Percentiles rank a stretch among this genome's conserved stretches.
phyloP scores from a whole-genome alignment of 2,329 filamentous ascomycete species.

The Xylariaceae sp. region DNA sequence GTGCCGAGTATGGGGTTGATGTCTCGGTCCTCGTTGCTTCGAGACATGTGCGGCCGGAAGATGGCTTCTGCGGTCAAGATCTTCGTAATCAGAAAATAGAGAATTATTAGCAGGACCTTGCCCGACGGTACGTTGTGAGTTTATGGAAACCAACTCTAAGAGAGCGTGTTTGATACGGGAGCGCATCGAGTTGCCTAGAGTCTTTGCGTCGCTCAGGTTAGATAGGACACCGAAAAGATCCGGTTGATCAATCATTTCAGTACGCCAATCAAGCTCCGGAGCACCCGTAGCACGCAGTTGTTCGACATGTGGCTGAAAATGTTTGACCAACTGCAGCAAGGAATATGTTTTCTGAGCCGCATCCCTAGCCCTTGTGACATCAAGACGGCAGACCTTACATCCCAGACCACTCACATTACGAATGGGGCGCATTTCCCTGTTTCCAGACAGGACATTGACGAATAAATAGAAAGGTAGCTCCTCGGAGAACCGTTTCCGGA shows the following conservation, averaged over 20 bases:
- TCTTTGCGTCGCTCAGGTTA: constrained; percentile 29
- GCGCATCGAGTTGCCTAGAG: constrained; percentile 34
- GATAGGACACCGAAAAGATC: constrained; percentile 33
- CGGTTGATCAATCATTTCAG: constrained; percentile 45
- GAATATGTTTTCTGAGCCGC: constrained; percentile 45
- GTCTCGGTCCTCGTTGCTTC: neutral
- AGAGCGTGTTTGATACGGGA: constrained; percentile 39
- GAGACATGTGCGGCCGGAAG: neutral
- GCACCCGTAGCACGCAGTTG: constrained; percentile 24
- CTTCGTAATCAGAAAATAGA: neutral
- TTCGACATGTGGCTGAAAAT: constrained; percentile 47
- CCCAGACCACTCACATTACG: constrained; percentile 50
- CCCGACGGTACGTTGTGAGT: neutral
- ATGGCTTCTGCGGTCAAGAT: neutral
- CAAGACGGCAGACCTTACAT: constrained; percentile 51
- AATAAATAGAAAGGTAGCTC: constrained; percentile 56
- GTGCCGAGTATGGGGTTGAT: neutral
- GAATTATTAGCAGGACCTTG: neutral
- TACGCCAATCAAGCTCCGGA: constrained; percentile 40
- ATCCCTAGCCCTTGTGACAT: constrained; percentile 25
- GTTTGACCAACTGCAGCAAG: constrained; percentile 56
- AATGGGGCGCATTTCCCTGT: constrained; percentile 54
- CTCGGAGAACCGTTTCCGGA: constrained; percentile 53
- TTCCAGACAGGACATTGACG: constrained; percentile 53
- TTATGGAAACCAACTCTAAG: constrained; percentile 27